phyloP scores from a whole-genome alignment of 1,284 basidiomycete genomes.

The Singerocomus inundabilis region DNA sequence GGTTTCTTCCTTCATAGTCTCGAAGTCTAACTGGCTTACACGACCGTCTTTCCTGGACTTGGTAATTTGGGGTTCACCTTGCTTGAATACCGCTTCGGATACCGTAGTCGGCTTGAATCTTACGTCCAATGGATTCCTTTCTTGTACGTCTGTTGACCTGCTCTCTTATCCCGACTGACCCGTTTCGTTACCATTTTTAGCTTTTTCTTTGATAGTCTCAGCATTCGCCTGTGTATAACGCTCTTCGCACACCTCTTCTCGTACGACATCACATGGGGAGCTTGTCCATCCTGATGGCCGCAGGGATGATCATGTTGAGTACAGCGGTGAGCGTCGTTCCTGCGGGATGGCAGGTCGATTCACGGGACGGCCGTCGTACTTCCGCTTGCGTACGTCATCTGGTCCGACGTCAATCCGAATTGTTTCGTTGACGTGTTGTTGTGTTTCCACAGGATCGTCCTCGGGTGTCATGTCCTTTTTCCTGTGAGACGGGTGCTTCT shows the following conservation, averaged over 20 bases:
- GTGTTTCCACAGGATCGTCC: constrained; percentile 42
- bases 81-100: constrained; percentile 74
- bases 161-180: background rate
- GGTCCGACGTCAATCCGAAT: background rate
- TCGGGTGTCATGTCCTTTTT: constrained; percentile 61
- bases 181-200: constrained; percentile 36
- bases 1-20: constrained; percentile 72
- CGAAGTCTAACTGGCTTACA: constrained; percentile 75
- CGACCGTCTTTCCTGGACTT: constrained; percentile 70
- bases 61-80: constrained; percentile 72
- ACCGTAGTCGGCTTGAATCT: constrained; percentile 52
- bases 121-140: constrained; percentile 74
- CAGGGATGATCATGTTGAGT: constrained; percentile 42
- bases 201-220: constrained; percentile 83
- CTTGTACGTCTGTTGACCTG: constrained; percentile 54
- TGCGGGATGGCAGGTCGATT: constrained; percentile 60
- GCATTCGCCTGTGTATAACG: constrained; percentile 70
- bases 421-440: background rate
- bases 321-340: constrained; percentile 69
- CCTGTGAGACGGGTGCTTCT: constrained; percentile 44
- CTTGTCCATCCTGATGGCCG: constrained; percentile 51
- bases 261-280: constrained; percentile 82
- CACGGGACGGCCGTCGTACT: constrained; percentile 62
- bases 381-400: constrained; percentile 54
- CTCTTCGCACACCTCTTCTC: constrained; percentile 80